Percentiles rank a stretch among this genome's conserved stretches.
Conservation (phyloP, 2,329 filamentous ascomycete species). For the Cadophora gregata region DNA sequence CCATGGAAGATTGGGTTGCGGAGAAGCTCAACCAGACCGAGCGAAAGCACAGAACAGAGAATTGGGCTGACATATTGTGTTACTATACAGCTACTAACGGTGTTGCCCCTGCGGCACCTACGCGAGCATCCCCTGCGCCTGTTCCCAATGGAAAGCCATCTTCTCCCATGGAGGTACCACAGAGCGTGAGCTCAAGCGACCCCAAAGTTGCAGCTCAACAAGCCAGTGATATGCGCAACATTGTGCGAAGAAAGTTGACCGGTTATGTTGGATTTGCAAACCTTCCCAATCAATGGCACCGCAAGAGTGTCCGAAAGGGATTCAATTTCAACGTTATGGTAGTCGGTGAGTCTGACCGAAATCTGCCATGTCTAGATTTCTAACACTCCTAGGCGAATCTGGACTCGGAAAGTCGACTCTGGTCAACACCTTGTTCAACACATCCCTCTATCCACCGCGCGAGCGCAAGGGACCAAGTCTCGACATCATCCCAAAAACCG, state of each 20-base stretch:
- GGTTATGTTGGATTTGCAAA: conserved; percentile 99
- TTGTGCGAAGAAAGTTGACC: conserved; percentile 96
- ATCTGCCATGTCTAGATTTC: neutral
- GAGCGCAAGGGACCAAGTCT: conserved; percentile 97
- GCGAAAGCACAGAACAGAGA: conserved; percentile 39
- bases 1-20: conserved; percentile 40
- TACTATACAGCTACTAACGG: conserved; percentile 46
- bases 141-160: conserved; percentile 41
- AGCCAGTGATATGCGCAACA: conserved; percentile 64
- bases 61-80: conserved; percentile 45
- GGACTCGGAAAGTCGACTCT: conserved; percentile 98
- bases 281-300: conserved; percentile 99
- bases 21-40: conserved; percentile 37
- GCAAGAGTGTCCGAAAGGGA: conserved; percentile 99
- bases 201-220: conserved; percentile 47
- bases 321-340: conserved; percentile 99
- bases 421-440: conserved; percentile 99
- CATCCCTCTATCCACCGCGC: conserved; percentile 96
- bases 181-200: conserved; percentile 45
- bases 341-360: conserved; percentile 75
- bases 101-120: conserved; percentile 39
- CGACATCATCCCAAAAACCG: conserved; percentile 98
- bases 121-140: conserved; percentile 41
- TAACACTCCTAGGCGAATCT: conserved; percentile 79
- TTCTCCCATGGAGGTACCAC: conserved; percentile 41